Evolutionary conservation across 78 protist genomes (phyloP).

Genomic region (Dictyostelium firmibasis): DNA sequence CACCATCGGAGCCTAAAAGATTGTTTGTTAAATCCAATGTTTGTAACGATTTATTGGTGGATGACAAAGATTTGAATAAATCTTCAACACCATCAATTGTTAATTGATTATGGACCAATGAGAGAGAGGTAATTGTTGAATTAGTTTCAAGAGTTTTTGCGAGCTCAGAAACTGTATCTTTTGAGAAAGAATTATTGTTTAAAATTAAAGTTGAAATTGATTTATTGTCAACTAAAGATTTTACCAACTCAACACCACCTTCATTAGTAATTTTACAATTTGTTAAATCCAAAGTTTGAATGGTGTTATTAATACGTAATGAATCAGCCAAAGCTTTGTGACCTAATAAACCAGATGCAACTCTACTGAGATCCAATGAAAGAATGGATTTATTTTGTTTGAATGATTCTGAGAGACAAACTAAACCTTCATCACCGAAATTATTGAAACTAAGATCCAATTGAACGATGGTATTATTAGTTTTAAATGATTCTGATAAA

Average conservation of each 20-base stretch:
- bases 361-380: slow-evolving; percentile 26
- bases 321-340: slow-evolving; percentile 57
- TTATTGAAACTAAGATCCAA: slow-evolving; percentile 49
- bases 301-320: background rate
- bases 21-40: slow-evolving; percentile 31
- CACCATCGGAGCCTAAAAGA: slow-evolving; percentile 39
- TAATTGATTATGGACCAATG: background rate
- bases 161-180: background rate
- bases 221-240: background rate
- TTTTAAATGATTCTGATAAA: slow-evolving; percentile 29
- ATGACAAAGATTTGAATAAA: background rate
- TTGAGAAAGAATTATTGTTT: slow-evolving; percentile 6
- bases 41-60: background rate
- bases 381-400: slow-evolving; percentile 12
- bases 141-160: background rate
- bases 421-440: slow-evolving; percentile 61
- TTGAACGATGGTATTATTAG: background rate
- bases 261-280: slow-evolving; percentile 47
- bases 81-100: background rate
- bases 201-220: slow-evolving; percentile 23
- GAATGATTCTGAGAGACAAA: background rate
- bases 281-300: slow-evolving; percentile 32
- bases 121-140: background rate
- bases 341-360: slow-evolving; percentile 23
- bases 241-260: slow-evolving; percentile 58